These are phyloP conservation scores for Plasmodium vinckei DNA, from an alignment of 169 alveolate species.

Conservation along the genomic window DNA sequence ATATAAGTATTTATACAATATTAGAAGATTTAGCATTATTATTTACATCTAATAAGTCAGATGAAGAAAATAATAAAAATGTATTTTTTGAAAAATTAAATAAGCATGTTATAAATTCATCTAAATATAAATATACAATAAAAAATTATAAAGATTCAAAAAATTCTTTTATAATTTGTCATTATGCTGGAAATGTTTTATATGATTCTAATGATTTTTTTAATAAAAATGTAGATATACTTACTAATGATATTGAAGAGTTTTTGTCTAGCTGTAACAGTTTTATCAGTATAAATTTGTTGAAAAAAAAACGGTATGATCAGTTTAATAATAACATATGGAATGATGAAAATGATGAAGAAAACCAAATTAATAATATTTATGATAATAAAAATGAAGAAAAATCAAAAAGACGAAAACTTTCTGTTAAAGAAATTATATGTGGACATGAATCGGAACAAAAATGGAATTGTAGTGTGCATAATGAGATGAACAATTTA, in stretches of 20 bases:
- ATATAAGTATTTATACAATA: slow-evolving; percentile 63
- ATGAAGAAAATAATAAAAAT: slow-evolving; percentile 58
- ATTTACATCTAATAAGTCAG: slow-evolving; percentile 42
- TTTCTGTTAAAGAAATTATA: slow-evolving; percentile 68
- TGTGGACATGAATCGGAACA: slow-evolving; percentile 46
- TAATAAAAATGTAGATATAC: slow-evolving; percentile 79
- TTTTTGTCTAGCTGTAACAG: slow-evolving; percentile 47
- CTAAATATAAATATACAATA: slow-evolving; percentile 41
- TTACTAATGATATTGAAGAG: slow-evolving; percentile 78
- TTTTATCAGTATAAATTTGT: slow-evolving; percentile 51
- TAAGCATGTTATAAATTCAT: slow-evolving; percentile 43
- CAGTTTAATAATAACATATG: background rate
- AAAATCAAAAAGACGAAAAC: slow-evolving; percentile 19
- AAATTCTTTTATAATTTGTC: slow-evolving; percentile 79
- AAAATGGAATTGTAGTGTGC: slow-evolving; percentile 28
- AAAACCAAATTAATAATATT: background rate
- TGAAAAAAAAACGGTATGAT: slow-evolving; percentile 18
- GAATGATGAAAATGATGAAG: background rate
- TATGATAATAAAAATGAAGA: slow-evolving; percentile 1
- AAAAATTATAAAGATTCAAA: slow-evolving; percentile 61
- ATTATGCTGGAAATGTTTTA: slow-evolving; percentile 81
- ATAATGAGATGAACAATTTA: slow-evolving; percentile 49
- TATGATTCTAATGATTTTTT: slow-evolving; percentile 79
- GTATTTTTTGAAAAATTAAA: slow-evolving; percentile 52
- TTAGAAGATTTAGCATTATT: slow-evolving; percentile 64